Conservation (phyloP, 148 eudicot genomes). For the Rhododendron henanense region DNA sequence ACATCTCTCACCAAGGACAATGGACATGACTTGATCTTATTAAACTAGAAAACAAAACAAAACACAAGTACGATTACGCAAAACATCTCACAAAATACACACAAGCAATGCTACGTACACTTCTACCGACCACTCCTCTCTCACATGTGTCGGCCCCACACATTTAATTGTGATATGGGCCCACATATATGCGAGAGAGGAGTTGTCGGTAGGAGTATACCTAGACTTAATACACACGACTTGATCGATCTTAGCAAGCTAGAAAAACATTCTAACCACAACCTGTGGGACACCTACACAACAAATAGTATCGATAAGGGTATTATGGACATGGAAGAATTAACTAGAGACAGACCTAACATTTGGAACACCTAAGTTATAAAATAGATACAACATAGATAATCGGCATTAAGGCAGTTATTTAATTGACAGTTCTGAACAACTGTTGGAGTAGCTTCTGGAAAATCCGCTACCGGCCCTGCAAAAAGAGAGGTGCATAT, state of each 20-base stretch:
- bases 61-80: background rate
- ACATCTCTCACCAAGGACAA: no score
- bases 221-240: background rate
- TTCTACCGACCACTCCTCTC: no score
- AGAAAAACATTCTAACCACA: background rate
- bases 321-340: no score
- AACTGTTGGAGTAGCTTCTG: background rate
- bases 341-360: no score
- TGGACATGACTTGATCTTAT: no score
- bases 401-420: slow-evolving; percentile 6
- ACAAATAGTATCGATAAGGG: background rate
- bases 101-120: no score
- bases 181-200: no score
- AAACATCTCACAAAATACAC: background rate
- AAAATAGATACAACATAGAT: background rate
- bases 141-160: no score
- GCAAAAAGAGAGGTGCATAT: background rate
- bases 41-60: background rate
- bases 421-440: background rate
- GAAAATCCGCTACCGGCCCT: background rate
- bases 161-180: no score
- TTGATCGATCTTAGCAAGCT: background rate
- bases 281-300: background rate
- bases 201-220: no score
- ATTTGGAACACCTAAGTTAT: background rate